Evolutionary conservation across 805 yeast genomes (phyloP).

Genomic region (Ogataea allantospora): DNA sequence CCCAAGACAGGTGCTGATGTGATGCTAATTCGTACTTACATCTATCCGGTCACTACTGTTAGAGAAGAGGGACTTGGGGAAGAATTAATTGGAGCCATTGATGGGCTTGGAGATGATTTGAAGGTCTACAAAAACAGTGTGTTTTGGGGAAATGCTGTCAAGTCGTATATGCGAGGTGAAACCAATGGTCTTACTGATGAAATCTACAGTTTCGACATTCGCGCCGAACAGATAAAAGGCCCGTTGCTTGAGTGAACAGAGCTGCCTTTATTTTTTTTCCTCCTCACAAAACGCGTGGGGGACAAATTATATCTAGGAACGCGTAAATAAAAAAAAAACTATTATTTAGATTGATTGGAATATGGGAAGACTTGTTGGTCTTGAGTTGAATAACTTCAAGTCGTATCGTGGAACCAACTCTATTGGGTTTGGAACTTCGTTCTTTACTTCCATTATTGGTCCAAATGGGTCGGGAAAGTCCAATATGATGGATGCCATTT

Average conservation of each 20-base stretch:
- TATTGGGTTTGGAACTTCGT: conserved; percentile 79
- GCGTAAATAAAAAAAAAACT: conserved; percentile 5
- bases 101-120: conserved; percentile 57
- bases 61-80: conserved; percentile 43
- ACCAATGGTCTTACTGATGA: conserved; percentile 34
- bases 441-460: conserved; percentile 89
- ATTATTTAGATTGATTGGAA: not conserved
- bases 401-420: conserved; percentile 77
- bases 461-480: conserved; percentile 99
- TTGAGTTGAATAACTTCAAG: conserved; percentile 85
- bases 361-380: conserved; percentile 82
- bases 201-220: conserved; percentile 23
- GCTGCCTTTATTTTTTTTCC: not conserved
- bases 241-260: conserved; percentile 1
- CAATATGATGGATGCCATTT: conserved; percentile 92
- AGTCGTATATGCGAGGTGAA: conserved; percentile 38
- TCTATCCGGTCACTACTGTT: conserved; percentile 49
- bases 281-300: conserved; percentile 2
- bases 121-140: conserved; percentile 60
- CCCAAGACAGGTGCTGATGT: conserved; percentile 46
- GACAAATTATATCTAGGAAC: conserved; percentile 2
- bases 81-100: conserved; percentile 61
- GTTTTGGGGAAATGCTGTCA: conserved; percentile 71
- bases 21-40: conserved; percentile 57
- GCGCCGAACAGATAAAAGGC: conserved; percentile 1